Evolutionary conservation across 495 filamentous ascomycete species (phyloP).

Genomic region (Thozetella sp.): DNA sequence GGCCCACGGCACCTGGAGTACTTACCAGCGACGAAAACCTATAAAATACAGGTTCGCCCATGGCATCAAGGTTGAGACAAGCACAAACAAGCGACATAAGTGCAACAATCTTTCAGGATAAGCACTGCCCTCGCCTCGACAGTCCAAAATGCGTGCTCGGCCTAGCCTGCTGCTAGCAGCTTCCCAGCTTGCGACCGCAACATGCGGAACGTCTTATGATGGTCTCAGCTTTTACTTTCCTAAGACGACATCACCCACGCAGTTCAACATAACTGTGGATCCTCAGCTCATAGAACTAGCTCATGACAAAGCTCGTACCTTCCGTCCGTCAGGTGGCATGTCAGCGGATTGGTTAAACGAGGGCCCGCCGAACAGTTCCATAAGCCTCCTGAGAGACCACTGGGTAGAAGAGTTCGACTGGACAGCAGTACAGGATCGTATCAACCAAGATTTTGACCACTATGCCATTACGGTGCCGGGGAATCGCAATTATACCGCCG

Average conservation of each 20-base stretch:
- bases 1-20: neutral
- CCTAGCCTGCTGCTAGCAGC: neutral
- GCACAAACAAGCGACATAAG: neutral
- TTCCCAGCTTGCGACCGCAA: neutral
- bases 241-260: neutral
- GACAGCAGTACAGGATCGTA: neutral
- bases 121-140: neutral
- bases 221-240: neutral
- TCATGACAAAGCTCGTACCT: neutral
- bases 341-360: neutral
- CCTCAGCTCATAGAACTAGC: neutral
- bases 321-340: neutral
- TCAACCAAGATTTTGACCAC: conserved; percentile 1
- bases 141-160: neutral
- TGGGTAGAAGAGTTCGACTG: neutral
- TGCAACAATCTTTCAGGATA: neutral
- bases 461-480: neutral
- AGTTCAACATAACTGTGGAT: neutral
- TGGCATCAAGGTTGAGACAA: neutral
- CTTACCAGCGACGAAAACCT: neutral
- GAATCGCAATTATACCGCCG: neutral
- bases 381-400: neutral
- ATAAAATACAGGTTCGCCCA: neutral
- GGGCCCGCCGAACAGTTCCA: neutral
- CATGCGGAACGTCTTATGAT: neutral